Conservation (phyloP, 441 rosid genomes). For the Erodium texanum region DNA sequence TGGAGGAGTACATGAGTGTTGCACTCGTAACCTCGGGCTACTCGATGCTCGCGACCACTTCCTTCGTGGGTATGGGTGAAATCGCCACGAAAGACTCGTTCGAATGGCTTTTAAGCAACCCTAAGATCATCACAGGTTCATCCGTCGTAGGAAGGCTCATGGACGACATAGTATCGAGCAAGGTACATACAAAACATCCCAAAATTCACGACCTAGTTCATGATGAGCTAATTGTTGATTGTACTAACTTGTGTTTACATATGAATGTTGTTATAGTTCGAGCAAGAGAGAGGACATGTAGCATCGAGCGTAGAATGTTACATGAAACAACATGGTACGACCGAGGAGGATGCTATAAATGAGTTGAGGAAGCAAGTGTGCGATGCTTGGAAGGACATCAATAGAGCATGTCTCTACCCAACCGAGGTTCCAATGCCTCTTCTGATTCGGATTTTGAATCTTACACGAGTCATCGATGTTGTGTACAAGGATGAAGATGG, state of each 20-base stretch:
- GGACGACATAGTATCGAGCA: not conserved
- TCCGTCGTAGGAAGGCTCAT: too few species aligned
- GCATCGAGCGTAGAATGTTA: conserved; percentile 21
- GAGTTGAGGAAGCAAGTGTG: conserved; percentile 14
- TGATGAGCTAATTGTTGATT: too few species aligned
- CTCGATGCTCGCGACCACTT: not conserved
- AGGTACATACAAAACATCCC: not conserved
- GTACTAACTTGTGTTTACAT: too few species aligned
- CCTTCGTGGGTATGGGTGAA: not conserved
- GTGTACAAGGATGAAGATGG: conserved; percentile 20
- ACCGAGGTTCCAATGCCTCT: conserved; percentile 9
- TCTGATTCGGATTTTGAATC: conserved; percentile 18
- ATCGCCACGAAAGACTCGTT: not conserved
- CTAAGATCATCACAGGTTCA: not conserved
- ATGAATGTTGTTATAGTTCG: not conserved
- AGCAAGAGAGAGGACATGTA: not conserved
- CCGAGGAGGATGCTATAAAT: conserved; percentile 16
- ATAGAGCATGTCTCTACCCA: conserved; percentile 19
- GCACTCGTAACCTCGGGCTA: not conserved
- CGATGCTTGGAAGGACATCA: conserved; percentile 29
- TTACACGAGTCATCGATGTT: conserved; percentile 12
- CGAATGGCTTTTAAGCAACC: not conserved
- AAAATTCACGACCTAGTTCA: too few species aligned
- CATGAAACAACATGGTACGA: conserved; percentile 20
- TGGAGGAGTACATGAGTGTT: not conserved